Base-by-base conservation (phyloP, 129 eudicot species). In the Helichrysum umbraculigerum region DNA sequence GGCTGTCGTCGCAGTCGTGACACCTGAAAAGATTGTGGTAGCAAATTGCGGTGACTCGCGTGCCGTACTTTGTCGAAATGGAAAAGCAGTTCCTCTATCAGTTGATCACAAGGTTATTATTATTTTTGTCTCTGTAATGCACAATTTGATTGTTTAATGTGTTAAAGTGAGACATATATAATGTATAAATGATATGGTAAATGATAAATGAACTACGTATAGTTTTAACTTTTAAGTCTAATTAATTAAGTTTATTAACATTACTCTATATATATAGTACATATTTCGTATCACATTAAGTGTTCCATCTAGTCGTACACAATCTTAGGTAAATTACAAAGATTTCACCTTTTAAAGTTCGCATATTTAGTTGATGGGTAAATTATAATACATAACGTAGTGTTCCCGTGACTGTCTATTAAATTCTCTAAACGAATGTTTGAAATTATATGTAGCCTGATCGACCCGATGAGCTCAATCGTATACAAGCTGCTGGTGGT, bases 31-130 rank as follows among this genome's bases (percentile, higher is more conserved):
- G 29, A 73, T 79, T 2, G 47, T 89, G 7, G 92, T 89, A 4
- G 86, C 92, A 11, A 89, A 89, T 21, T 89, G 96, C 7, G 96
- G 96, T 7, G 92, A 86, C 70, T 87, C 92, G 0, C 77, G 92
- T 73, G 96, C 90, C 0, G 88, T 89, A 33, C 76, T 89, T 14
- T 81, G 78, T 28, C 82, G 81, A 5, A 83, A 78, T 14, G 96
- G 96, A 35, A 79, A 35, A 15, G 84, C 84, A 14, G 35, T 85
- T 3, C 82, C 87, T n/a, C 76, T 89, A 56, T 86, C 96, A 10
- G 17, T 1, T 1, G 96, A 89, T 81, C 92, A 85, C 37, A 87
- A 89, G 96, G 96, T 83, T 42, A 64, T 33, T 59, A 64, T 35
- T 12, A 11, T 44, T 44, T 11, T 39, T 39, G 10, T 39, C 44